phyloP scores from a whole-genome alignment of 139 green algal species.

The Nannochloris sp. region DNA sequence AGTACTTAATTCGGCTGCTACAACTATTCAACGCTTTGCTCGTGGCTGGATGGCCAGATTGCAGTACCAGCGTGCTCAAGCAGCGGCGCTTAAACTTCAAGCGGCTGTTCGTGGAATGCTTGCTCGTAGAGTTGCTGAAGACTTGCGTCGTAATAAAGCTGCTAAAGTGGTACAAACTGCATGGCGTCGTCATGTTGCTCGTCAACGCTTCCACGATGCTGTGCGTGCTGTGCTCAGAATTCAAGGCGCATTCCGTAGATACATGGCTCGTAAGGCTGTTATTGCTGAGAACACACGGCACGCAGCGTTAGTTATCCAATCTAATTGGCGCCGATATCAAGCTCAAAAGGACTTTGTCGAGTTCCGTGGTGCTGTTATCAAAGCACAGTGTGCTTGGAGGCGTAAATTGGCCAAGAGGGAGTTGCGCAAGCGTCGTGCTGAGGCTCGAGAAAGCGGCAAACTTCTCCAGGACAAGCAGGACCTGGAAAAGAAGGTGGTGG shows the following conservation, averaged over 20 bases:
- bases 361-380: conserved; percentile 21
- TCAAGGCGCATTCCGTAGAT: conserved; percentile 27
- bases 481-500: conserved; percentile 59
- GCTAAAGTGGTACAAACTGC: conserved; percentile 47
- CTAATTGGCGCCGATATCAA: conserved; percentile 31
- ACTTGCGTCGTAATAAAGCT: conserved; percentile 32
- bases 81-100: conserved; percentile 42
- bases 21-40: conserved; percentile 61
- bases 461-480: conserved; percentile 84
- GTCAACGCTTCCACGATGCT: neutral
- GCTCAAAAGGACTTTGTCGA: conserved; percentile 27
- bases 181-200: conserved; percentile 12
- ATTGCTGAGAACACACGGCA: conserved; percentile 6
- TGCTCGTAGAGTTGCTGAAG: conserved; percentile 34
- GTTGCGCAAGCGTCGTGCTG: conserved; percentile 30
- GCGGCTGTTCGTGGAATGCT: conserved; percentile 36
- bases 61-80: conserved; percentile 15
- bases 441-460: conserved; percentile 66
- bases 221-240: conserved; percentile 21
- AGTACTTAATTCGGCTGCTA: conserved; percentile 68
- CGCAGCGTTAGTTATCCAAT: conserved; percentile 56
- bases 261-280: neutral
- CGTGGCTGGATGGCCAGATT: conserved; percentile 50
- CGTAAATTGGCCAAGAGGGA: conserved; percentile 42
- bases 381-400: conserved; percentile 52